Evolutionary conservation across 768 basidiomycete species (phyloP).

Genomic region (Lactifluus subvellereus): DNA sequence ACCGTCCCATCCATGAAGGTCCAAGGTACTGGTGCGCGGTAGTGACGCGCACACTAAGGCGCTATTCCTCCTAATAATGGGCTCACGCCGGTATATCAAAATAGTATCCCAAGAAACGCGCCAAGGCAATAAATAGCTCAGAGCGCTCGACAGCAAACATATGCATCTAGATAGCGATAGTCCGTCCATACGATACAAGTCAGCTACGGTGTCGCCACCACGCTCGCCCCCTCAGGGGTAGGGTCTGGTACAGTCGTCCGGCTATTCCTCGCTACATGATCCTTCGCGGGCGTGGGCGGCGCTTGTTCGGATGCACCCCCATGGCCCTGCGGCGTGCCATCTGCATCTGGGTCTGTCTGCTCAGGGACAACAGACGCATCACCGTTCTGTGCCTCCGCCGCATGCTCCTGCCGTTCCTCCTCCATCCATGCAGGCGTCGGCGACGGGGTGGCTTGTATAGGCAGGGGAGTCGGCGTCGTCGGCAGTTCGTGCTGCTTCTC

Average conservation of each 20-base stretch:
- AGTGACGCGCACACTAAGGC: no score
- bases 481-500: conserved; percentile 10
- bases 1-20: no score
- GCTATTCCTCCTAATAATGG: no score
- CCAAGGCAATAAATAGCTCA: no score
- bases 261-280: background rate
- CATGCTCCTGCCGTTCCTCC: background rate
- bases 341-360: background rate
- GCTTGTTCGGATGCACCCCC: background rate
- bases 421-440: background rate
- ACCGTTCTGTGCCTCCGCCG: background rate
- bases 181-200: background rate
- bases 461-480: background rate
- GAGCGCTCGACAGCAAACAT: no score
- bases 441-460: background rate
- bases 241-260: background rate
- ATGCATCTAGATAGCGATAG: background rate
- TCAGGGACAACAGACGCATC: background rate
- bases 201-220: background rate
- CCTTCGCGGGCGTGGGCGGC: conserved; percentile 12
- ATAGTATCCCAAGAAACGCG: no score
- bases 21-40: no score
- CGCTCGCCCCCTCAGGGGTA: background rate
- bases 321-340: background rate
- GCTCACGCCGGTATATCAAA: no score